Percentiles rank a stretch among this genome's conserved stretches.
Evolutionary conservation across 257 asterid species (phyloP).

Genomic region (Solanum medicagineum): DNA sequence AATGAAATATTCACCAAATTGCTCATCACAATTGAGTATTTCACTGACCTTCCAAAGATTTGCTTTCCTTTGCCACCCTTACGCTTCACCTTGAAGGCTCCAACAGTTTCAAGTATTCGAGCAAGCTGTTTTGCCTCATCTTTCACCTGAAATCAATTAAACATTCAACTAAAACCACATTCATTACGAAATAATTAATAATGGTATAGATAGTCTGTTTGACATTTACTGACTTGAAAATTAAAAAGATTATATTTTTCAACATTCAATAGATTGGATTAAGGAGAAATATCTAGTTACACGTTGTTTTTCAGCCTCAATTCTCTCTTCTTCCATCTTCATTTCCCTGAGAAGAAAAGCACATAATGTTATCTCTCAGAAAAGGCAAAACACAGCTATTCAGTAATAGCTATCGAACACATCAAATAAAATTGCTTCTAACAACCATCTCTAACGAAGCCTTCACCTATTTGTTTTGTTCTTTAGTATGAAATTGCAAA

Average conservation of each 20-base stretch:
- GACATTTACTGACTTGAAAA: not conserved
- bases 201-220: not conserved
- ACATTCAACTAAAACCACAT: not conserved
- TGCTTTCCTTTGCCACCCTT: conserved; percentile 95
- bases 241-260: not conserved
- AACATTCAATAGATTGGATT: not conserved
- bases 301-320: conserved; percentile 91
- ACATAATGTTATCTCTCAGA: not conserved
- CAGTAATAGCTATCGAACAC: not conserved
- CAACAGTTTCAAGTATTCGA: conserved; percentile 72
- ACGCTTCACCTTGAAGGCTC: conserved; percentile 97
- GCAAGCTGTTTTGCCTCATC: conserved; percentile 98
- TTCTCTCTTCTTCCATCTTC: conserved; percentile 93
- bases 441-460: not conserved
- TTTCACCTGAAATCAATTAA: conserved; percentile 42
- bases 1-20: not conserved
- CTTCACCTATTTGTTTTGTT: not conserved
- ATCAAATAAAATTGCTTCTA: not conserved
- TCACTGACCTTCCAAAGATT: conserved; percentile 74
- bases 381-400: not conserved
- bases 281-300: conserved; percentile 23
- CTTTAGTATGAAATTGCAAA: not conserved
- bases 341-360: conserved; percentile 63
- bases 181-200: not conserved
- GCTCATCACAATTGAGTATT: not conserved